Conservation (phyloP, 1,284 basidiomycete species). For the Fomitopsis betulina region DNA sequence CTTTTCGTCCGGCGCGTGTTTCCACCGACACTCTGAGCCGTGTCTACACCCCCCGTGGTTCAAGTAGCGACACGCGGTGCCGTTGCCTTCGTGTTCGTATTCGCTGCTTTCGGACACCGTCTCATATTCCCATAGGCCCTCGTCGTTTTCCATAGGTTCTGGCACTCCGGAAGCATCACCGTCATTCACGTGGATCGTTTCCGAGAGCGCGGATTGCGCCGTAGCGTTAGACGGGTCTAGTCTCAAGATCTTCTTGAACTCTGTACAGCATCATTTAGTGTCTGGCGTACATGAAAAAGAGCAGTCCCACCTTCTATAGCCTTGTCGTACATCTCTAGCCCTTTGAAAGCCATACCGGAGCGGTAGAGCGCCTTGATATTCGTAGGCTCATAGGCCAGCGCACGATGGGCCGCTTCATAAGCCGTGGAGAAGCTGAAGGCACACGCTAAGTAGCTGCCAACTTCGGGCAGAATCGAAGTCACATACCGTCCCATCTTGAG, state of each 20-base stretch:
- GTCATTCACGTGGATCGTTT: background rate
- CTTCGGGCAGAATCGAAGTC: background rate
- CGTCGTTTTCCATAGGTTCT: constrained; percentile 23
- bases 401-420: constrained; percentile 36
- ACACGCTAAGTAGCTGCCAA: background rate
- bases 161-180: constrained; percentile 11
- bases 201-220: constrained; percentile 27
- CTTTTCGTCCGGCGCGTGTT: constrained; percentile 46
- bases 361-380: constrained; percentile 39
- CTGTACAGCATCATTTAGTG: too few relatives aligned
- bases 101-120: constrained; percentile 44
- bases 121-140: constrained; percentile 11
- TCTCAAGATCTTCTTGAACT: constrained; percentile 33
- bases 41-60: constrained; percentile 43
- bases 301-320: constrained; percentile 32
- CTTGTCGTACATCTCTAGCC: constrained; percentile 27
- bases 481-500: constrained; percentile 37
- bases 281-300: background rate
- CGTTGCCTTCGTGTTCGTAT: constrained; percentile 43
- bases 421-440: constrained; percentile 27
- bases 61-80: constrained; percentile 46
- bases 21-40: constrained; percentile 36
- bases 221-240: constrained; percentile 29
- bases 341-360: constrained; percentile 38
- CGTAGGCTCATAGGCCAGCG: constrained; percentile 37